Base-by-base conservation (phyloP, 169 alveolate genomes). In the Plasmodium gallinaceum region DNA sequence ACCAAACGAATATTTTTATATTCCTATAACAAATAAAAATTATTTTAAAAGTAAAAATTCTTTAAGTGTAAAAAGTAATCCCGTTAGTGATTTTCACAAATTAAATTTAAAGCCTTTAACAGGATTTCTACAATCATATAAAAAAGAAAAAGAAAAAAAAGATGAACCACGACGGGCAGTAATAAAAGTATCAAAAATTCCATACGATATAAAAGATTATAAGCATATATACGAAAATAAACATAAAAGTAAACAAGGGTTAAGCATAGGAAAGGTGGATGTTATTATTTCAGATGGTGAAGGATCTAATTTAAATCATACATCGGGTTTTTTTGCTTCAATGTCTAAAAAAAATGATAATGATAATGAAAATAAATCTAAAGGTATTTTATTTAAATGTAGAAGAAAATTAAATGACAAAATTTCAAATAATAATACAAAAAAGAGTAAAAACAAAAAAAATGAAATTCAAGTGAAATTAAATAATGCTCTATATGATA, bases 31-130 rank as follows among this genome's bases (percentile, higher is more conserved):
- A 14, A 46, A 83, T 61, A 83, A 42, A 60, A 83, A 62, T 43
- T 54, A 68, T 32, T 83, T 83, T 83, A 57, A 52, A 48, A 83
- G 85, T 71, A 83, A 83, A 42, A 54, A 24, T 46, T 69, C 71
- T 2, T 42, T 70, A 42, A 48, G 69, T 5, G 51, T 54, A 37
- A 83, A 73, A 37, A 83, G 74, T 39, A 37, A 83, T 26, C 86
- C 91, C 7, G 85, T 83, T 24, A 83, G 91, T 18, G 91, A 83
- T 57, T 83, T 83, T 71, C 91, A 83, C 12, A 83, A 83, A 37
- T 10, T 83, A 32, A 83, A 83, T 26, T 83, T 83, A 48, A 83
- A 37, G 52, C 91, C 91, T 18, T 52, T 83, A 58, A 83, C 91
- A 43, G 91, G 91, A 18, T 83, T 83, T 57, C 2, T 83, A 20